Evolutionary conservation across 768 basidiomycete species (phyloP).

Genomic region (Trametes cubensis): DNA sequence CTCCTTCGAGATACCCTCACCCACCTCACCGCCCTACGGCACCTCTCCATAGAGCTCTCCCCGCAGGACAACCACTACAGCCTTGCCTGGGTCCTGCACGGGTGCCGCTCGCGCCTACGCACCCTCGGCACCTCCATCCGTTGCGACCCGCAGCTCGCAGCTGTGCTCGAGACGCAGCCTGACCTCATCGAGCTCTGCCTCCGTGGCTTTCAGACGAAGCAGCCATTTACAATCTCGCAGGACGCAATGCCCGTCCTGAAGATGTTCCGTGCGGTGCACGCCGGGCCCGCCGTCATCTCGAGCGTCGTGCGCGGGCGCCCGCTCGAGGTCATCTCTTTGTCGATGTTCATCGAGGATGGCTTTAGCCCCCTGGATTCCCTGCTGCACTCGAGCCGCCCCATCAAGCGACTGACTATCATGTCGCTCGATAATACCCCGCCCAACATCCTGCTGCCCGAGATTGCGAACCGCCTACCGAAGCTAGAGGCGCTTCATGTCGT

Average conservation of each 20-base stretch:
- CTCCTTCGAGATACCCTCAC: slow-evolving; percentile 51
- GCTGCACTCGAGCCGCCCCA: slow-evolving; percentile 38
- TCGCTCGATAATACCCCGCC: slow-evolving; percentile 54
- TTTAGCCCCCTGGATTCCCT: slow-evolving; percentile 49
- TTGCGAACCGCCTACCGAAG: slow-evolving; percentile 48
- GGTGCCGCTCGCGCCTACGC: slow-evolving; percentile 47
- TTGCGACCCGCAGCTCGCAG: slow-evolving; percentile 49
- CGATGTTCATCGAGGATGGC: slow-evolving; percentile 48
- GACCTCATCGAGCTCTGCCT: slow-evolving; percentile 55
- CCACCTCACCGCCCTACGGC: slow-evolving; percentile 41
- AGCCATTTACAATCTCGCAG: slow-evolving; percentile 38
- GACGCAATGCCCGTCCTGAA: slow-evolving; percentile 50
- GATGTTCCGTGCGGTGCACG: slow-evolving; percentile 57
- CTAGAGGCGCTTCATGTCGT: slow-evolving; percentile 67
- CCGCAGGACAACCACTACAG: slow-evolving; percentile 34
- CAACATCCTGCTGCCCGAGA: slow-evolving; percentile 46
- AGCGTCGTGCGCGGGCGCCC: slow-evolving; percentile 51
- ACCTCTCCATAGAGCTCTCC: slow-evolving; percentile 56
- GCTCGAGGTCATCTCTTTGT: slow-evolving; percentile 52
- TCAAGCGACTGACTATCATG: slow-evolving; percentile 59
- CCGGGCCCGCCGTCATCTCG: slow-evolving; percentile 48
- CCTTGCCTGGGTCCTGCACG: slow-evolving; percentile 53
- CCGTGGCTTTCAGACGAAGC: slow-evolving; percentile 50
- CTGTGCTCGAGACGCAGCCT: slow-evolving; percentile 55
- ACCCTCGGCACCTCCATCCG: slow-evolving; percentile 58